These are phyloP conservation scores for Phoenix dactylifera DNA, from an alignment of 176 grass and related monocot genomes.

Conservation along the genomic window DNA sequence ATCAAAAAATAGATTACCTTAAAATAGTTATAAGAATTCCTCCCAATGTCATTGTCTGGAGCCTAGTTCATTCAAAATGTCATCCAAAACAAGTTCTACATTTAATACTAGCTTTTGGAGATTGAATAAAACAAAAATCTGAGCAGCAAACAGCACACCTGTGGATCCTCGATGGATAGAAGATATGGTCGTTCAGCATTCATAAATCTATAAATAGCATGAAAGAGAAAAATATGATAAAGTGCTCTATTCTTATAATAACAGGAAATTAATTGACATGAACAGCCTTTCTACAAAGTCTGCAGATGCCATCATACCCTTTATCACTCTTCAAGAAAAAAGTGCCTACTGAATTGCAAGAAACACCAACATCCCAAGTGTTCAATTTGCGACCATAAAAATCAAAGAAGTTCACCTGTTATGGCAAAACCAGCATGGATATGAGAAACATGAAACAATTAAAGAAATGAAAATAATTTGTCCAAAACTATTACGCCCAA, in stretches of 20 bases:
- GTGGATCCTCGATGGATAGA: conserved; percentile 85
- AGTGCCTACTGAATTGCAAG: conserved; percentile 60
- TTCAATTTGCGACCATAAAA: conserved; percentile 92
- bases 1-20: conserved; percentile 39
- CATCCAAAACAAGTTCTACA: conserved; percentile 6
- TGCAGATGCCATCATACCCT: conserved; percentile 35
- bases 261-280: no score
- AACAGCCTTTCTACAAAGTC: no score
- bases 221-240: neutral
- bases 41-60: conserved; percentile 88
- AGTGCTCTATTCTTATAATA: no score
- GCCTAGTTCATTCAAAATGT: conserved; percentile 31
- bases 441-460: conserved; percentile 7
- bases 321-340: conserved; percentile 78
- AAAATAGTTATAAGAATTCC: conserved; percentile 93
- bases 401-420: conserved; percentile 84
- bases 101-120: neutral
- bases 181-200: conserved; percentile 71
- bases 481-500: no score
- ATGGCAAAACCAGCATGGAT: conserved; percentile 9
- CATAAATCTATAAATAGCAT: conserved; percentile 48
- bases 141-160: conserved; percentile 45
- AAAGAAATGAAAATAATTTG: neutral
- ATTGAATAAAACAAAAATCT: conserved; percentile 15
- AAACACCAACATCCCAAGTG: conserved; percentile 69